Percentiles rank a stretch among this genome's conserved stretches.
These are phyloP conservation scores for Rhynchospora breviuscula DNA, from an alignment of 176 grass and related monocot genomes.

Conservation along the genomic window DNA sequence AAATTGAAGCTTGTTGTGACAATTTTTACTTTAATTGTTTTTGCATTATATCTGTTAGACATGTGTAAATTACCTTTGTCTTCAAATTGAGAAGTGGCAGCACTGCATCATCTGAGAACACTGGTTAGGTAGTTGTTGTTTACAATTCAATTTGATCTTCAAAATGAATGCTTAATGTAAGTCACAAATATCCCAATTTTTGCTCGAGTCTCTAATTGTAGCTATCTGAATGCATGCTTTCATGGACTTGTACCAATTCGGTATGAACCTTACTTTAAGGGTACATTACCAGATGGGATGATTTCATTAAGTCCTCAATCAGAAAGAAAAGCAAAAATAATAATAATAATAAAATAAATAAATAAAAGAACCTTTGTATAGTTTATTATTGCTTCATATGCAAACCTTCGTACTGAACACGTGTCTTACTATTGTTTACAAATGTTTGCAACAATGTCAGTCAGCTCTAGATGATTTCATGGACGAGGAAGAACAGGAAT, in stretches of 20 bases:
- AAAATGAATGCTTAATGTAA: neutral
- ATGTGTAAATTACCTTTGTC: neutral
- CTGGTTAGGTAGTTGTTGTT: neutral
- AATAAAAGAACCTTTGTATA: too few species aligned
- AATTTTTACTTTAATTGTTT: neutral
- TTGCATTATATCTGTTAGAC: neutral
- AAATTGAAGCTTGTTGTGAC: neutral
- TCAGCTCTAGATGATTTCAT: slow-evolving; percentile 27
- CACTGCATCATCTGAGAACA: too few species aligned
- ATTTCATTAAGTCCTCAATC: neutral
- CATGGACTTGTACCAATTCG: neutral
- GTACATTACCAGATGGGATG: neutral
- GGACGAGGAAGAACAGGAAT: slow-evolving; percentile 17
- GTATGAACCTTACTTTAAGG: neutral
- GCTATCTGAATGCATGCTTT: too few species aligned
- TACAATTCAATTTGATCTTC: neutral
- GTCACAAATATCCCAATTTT: too few species aligned
- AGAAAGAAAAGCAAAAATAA: neutral
- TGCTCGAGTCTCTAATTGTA: too few species aligned
- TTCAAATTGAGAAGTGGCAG: neutral
- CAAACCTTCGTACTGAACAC: neutral
- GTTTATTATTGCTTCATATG: neutral
- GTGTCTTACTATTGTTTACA: neutral
- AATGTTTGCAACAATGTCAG: neutral
- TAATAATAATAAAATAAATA: too few species aligned